These are phyloP conservation scores for Sindora glabra DNA, from an alignment of 306 rosid genomes.

Conservation along the genomic window DNA sequence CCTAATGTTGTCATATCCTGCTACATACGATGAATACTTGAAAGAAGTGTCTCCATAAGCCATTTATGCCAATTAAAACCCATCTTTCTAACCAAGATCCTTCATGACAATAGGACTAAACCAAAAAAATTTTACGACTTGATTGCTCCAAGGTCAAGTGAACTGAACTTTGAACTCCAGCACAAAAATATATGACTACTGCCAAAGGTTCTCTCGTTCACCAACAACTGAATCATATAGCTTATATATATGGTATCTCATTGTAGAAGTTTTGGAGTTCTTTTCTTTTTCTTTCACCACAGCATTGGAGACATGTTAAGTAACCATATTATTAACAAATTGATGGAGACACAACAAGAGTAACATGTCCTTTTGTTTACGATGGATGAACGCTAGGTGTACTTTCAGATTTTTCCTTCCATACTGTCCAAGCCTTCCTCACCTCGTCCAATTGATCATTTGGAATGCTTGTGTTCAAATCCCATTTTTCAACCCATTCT, in stretches of 20 bases:
- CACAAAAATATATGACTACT: neutral
- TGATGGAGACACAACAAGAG: neutral
- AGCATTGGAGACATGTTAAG: neutral
- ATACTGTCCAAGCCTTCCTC: slow-evolving; percentile 56
- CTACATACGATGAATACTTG: too few species aligned
- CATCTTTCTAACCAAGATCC: neutral
- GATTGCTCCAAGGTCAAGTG: neutral
- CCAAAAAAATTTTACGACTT: neutral
- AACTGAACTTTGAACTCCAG: neutral
- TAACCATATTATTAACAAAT: slow-evolving; percentile 5
- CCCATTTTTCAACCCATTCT: slow-evolving; percentile 76
- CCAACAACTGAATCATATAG: neutral
- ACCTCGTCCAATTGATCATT: slow-evolving; percentile 52
- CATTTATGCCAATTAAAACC: slow-evolving; percentile 3
- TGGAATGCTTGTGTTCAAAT: slow-evolving; percentile 60
- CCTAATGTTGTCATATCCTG: neutral
- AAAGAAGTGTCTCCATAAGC: neutral
- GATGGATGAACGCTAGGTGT: slow-evolving; percentile 11
- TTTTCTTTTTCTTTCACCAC: neutral
- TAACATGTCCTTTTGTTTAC: slow-evolving; percentile 13
- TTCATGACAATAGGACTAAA: neutral
- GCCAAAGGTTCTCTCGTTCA: neutral
- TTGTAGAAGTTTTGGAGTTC: neutral
- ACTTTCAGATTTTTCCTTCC: slow-evolving; percentile 38
- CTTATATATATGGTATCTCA: neutral